phyloP scores from a whole-genome alignment of 805 yeast genomes.

The Candida suzukii region DNA sequence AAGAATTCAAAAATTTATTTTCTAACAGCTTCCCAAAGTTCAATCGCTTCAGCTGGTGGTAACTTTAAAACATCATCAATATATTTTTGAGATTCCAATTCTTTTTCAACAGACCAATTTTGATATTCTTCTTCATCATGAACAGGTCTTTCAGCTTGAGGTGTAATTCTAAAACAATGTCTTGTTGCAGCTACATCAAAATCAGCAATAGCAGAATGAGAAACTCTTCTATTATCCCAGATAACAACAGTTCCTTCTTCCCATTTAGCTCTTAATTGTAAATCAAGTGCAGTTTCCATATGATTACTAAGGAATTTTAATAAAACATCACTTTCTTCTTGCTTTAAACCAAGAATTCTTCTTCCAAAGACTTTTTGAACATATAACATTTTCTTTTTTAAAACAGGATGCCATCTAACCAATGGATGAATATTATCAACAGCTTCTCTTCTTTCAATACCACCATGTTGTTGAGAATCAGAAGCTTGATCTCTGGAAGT shows the following conservation, averaged over 20 bases:
- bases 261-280: conserved; percentile 67
- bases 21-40: neutral
- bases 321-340: conserved; percentile 60
- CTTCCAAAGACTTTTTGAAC: conserved; percentile 58
- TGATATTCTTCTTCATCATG: conserved; percentile 23
- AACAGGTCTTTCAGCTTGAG: conserved; percentile 64
- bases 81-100: conserved; percentile 10
- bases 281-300: conserved; percentile 45
- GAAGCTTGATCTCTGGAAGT: conserved; percentile 65
- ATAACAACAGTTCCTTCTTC: conserved; percentile 62
- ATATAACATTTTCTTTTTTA: conserved; percentile 51
- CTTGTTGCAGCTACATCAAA: conserved; percentile 65
- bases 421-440: conserved; percentile 63
- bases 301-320: conserved; percentile 50
- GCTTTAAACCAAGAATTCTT: conserved; percentile 63
- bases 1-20: too few relatives aligned
- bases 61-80: conserved; percentile 11
- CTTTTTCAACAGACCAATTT: conserved; percentile 24
- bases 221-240: conserved; percentile 73
- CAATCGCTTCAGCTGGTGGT: conserved; percentile 6
- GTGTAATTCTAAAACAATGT: conserved; percentile 70
- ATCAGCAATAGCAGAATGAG: conserved; percentile 65
- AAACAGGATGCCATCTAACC: conserved; percentile 67
- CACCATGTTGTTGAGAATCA: conserved; percentile 47
- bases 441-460: conserved; percentile 57